Percentiles rank a stretch among this genome's conserved stretches.
These are phyloP conservation scores for Saraca asoca DNA, from an alignment of 331 rosid species.

Conservation along the genomic window DNA sequence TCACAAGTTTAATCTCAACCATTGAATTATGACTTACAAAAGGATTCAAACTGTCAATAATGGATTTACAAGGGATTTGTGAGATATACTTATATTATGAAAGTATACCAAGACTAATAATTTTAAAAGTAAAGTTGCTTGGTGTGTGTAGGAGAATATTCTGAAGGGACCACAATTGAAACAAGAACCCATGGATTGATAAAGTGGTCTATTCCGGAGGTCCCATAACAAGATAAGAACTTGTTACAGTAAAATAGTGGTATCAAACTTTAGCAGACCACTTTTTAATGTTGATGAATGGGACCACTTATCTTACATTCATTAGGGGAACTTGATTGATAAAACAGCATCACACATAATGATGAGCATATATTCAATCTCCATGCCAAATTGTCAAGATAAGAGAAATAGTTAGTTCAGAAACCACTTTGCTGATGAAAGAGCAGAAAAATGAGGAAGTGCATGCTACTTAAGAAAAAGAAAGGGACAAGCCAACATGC, in stretches of 20 bases:
- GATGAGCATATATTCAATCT: background rate
- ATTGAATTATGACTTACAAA: too few species aligned
- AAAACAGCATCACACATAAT: constrained; percentile 31
- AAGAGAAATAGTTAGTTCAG: too few species aligned
- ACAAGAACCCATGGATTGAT: background rate
- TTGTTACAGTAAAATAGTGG: constrained; percentile 30
- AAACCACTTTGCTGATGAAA: too few species aligned
- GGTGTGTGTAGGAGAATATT: constrained; percentile 1
- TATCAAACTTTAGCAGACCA: constrained; percentile 30
- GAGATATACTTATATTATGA: background rate
- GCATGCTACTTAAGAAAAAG: constrained; percentile 15
- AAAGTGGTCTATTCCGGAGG: constrained; percentile 39
- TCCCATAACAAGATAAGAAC: constrained; percentile 39
- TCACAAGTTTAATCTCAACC: too few species aligned
- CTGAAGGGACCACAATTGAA: constrained; percentile 37
- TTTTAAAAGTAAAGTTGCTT: constrained; percentile 24
- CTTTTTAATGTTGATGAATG: constrained; percentile 28
- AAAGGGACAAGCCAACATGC: constrained; percentile 31
- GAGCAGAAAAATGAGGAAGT: constrained; percentile 20
- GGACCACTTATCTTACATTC: constrained; percentile 39
- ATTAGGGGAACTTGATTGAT: constrained; percentile 37
- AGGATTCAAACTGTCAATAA: background rate
- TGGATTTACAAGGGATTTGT: too few species aligned
- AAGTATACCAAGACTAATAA: constrained; percentile 32
- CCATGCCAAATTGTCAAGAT: too few species aligned